Evolutionary conservation across 2,329 filamentous ascomycete genomes (phyloP), one percentile per base, ranked within the genome.

Genomic region (Hypoxylon sp.): DNA sequence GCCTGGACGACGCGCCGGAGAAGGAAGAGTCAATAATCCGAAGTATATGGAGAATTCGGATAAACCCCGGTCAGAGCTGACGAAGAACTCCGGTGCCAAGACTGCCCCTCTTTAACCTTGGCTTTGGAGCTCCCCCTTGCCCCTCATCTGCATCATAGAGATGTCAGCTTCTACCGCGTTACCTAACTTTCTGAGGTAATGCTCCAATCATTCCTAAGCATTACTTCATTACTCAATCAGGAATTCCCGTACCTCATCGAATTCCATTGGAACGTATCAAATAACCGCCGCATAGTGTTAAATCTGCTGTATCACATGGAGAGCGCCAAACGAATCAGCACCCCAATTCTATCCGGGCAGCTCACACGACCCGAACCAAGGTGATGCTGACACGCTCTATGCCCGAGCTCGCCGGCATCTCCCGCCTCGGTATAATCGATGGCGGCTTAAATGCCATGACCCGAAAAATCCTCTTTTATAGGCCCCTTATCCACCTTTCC

Each of bases 381-480:
- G 14, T 37, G 17, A 10, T 53, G 67, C 70, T 77, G 73, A 76
- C 72, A 76, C 72, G 72, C 73, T 72, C 66, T 61, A 63, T 64
- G 61, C 54, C 71, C 70, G 63, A 73, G 54, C 63, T 73, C 61
- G 70, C 76, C 77, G 77, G 75, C 69, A 76, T 76, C 68, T 74
- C 73, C 77, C 77, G 77, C 67, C 64, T 77, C 73, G 72, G 73
- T 66, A 72, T 65, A 68, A 69, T 60, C 59, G 33, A 64, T 62
- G 50, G 68, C 72, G 64, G 66, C 61, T 72, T 69, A 68, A 63
- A 66, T 73, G 71, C 64, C 72, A 72, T 64, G 68, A 77, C 76
- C 77, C 77, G 77, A 75, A 61, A 79, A 78, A 78, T 79, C 75
- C 72, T 76, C 76, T 79, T 78, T 77, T 54, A 55, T 40, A 54